Evolutionary conservation across 306 rosid genomes (phyloP).

Genomic region (Ormosia semicastrata): DNA sequence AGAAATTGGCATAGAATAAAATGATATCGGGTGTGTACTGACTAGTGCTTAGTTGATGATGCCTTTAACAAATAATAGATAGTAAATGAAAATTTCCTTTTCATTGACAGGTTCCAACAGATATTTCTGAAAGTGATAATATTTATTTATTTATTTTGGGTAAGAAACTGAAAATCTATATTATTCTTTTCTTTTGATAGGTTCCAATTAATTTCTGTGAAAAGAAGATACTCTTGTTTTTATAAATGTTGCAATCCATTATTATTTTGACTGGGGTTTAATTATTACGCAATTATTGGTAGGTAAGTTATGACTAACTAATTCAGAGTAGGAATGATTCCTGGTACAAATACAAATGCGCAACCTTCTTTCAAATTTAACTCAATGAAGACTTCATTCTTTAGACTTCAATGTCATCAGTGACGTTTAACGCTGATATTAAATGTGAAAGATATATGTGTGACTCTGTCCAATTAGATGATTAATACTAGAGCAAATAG

Average conservation of each 20-base stretch:
- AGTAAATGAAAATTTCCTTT: not conserved
- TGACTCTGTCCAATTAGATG: not conserved
- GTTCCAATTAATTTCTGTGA: not conserved
- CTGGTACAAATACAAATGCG: conserved; percentile 3
- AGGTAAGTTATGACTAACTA: conserved; percentile 17
- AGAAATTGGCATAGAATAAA: conserved; percentile 15
- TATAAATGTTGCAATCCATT: not conserved
- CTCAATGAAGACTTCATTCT: conserved; percentile 13
- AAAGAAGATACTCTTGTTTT: not conserved
- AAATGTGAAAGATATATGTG: not conserved
- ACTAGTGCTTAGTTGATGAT: not conserved
- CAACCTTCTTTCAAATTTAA: conserved; percentile 23
- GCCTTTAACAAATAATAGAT: not conserved
- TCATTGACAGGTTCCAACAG: conserved; percentile 27
- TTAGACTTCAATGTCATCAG: not conserved
- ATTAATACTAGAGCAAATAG: not conserved
- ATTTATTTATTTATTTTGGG: not conserved
- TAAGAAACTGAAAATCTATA: not conserved
- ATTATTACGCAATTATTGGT: conserved; percentile 1
- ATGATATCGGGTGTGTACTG: not conserved
- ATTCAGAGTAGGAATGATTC: conserved; percentile 1
- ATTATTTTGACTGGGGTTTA: not conserved
- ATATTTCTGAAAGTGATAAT: not conserved
- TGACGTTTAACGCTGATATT: not conserved
- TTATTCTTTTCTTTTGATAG: not conserved